Conservation (phyloP, 345 rosid species). For the Diplotaxis tenuifolia region DNA sequence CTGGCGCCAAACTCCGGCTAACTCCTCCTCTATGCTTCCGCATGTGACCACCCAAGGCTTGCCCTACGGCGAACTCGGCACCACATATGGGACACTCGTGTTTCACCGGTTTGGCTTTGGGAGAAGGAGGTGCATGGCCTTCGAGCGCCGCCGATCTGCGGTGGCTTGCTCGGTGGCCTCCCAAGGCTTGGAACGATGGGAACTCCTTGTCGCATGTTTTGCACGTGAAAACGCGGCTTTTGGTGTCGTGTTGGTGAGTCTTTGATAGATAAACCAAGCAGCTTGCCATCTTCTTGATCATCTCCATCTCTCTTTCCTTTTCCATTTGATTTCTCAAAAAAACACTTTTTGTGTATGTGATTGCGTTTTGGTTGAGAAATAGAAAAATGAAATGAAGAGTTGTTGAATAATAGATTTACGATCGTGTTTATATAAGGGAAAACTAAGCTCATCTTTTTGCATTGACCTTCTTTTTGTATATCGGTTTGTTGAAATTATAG, state of each 20-base stretch:
- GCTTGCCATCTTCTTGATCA: conserved; percentile 50
- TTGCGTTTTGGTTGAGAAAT: conserved; percentile 9
- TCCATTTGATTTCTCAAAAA: conserved; percentile 20
- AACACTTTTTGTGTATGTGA: background rate
- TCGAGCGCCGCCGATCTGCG: conserved; percentile 47
- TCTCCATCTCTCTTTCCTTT: conserved; percentile 45
- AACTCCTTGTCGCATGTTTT: conserved; percentile 82
- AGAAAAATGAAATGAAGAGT: conserved; percentile 26
- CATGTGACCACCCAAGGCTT: conserved; percentile 97
- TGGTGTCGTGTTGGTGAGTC: conserved; percentile 26
- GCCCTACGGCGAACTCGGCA: conserved; percentile 72
- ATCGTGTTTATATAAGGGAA: conserved; percentile 36
- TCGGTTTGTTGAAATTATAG: conserved; percentile 15
- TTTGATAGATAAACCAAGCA: conserved; percentile 69
- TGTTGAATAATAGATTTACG: conserved; percentile 20
- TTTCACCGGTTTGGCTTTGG: conserved; percentile 52
- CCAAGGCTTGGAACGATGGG: conserved; percentile 82
- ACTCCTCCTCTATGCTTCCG: conserved; percentile 60
- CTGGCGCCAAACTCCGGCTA: conserved; percentile 33
- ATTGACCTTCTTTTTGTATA: conserved; percentile 27
- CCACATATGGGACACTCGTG: conserved; percentile 92
- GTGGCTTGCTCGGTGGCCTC: conserved; percentile 95
- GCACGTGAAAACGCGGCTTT: conserved; percentile 57
- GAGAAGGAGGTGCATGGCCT: conserved; percentile 38
- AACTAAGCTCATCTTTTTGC: conserved; percentile 25